phyloP scores from a whole-genome alignment of 2,329 filamentous ascomycete genomes.

The Curvularia sp. region DNA sequence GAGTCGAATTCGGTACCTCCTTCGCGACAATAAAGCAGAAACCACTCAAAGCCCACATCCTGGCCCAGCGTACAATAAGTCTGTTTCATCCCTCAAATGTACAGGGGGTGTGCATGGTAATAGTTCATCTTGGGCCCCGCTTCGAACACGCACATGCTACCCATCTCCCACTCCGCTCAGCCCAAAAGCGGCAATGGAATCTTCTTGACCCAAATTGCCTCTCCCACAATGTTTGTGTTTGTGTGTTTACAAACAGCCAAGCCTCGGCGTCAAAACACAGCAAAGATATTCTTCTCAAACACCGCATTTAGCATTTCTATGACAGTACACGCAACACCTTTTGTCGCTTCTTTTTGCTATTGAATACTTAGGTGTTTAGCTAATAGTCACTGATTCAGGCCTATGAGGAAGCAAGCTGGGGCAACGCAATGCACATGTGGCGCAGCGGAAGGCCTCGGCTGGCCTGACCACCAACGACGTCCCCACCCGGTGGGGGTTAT shows the following conservation, averaged over 20 bases:
- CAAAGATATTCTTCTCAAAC: slow-evolving; percentile 4
- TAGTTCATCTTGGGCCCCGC: slow-evolving; percentile 7
- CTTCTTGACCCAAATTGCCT: background rate
- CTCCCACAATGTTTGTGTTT: slow-evolving; percentile 1
- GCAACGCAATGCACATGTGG: slow-evolving; percentile 1
- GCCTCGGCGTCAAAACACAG: background rate
- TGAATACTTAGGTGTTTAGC: slow-evolving; percentile 2
- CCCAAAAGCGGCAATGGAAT: slow-evolving; percentile 13
- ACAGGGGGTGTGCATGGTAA: background rate
- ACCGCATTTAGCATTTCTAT: background rate
- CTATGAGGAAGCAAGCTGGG: background rate
- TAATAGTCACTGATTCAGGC: background rate
- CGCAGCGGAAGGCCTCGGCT: slow-evolving; percentile 10
- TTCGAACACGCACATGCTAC: slow-evolving; percentile 3
- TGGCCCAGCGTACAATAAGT: slow-evolving; percentile 6
- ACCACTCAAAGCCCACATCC: background rate
- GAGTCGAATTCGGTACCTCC: background rate
- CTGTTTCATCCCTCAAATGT: slow-evolving; percentile 3
- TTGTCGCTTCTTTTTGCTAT: slow-evolving; percentile 1
- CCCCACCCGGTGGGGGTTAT: slow-evolving; percentile 5
- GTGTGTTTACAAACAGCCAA: slow-evolving; percentile 4
- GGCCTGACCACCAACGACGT: slow-evolving; percentile 6
- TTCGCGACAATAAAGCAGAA: background rate
- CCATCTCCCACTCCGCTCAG: background rate
- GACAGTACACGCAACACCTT: slow-evolving; percentile 1